A percentile compares a stretch with the other conserved stretches of the same genome.
phyloP scores from a whole-genome alignment of 345 rosid species.

The Murraya koenigii region DNA sequence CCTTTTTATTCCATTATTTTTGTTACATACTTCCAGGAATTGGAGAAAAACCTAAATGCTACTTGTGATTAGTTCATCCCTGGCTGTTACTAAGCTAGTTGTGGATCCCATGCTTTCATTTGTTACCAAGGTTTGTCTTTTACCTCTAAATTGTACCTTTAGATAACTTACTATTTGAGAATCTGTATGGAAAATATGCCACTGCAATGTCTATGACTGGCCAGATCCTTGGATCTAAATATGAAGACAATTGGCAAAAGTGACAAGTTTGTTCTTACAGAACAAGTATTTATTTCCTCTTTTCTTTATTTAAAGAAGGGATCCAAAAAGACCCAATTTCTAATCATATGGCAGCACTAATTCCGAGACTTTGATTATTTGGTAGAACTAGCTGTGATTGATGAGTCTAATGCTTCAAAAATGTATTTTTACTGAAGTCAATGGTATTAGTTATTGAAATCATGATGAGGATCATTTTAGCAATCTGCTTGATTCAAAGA shows the following conservation, averaged over 20 bases:
- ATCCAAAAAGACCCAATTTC: not conserved
- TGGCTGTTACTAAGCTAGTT: constrained; percentile 89
- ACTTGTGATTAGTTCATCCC: constrained; percentile 98
- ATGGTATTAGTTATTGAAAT: too few relatives aligned
- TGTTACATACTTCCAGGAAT: constrained; percentile 52
- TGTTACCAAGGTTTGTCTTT: constrained; percentile 75
- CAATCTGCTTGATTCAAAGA: too few relatives aligned
- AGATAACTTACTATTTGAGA: not conserved
- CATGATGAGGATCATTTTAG: too few relatives aligned
- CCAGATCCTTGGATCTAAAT: not conserved
- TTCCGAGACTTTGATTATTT: too few relatives aligned
- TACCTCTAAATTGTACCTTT: not conserved
- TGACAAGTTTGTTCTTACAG: not conserved
- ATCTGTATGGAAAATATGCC: constrained; percentile 1
- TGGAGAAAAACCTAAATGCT: constrained; percentile 91
- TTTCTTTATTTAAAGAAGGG: not conserved
- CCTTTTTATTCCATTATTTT: too few relatives aligned
- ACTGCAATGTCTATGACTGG: not conserved
- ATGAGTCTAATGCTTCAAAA: too few relatives aligned
- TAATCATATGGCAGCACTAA: not conserved
- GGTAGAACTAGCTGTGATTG: too few relatives aligned
- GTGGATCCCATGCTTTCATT: constrained; percentile 99
- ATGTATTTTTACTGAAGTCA: too few relatives aligned
- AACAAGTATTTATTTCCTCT: not conserved
- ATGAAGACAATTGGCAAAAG: not conserved